A percentile compares a stretch with the other conserved stretches of the same genome.
Evolutionary conservation across 192 early-diverging fungal species (phyloP).

Genomic region (Coemansia sp.): DNA sequence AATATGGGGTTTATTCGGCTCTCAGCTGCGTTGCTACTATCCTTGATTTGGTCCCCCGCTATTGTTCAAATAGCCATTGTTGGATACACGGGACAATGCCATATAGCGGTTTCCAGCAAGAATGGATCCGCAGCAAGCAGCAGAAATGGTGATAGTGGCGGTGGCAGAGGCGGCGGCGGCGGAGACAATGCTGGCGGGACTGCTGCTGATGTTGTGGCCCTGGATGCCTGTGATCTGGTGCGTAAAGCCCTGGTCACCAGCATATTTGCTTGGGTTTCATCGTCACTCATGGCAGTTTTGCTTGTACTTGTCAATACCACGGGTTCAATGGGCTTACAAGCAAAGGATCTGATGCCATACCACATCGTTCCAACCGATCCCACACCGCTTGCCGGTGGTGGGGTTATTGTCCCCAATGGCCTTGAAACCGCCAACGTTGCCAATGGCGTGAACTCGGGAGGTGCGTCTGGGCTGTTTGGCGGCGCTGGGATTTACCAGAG

Average conservation of each 20-base stretch:
- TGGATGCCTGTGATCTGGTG: conserved; percentile 27
- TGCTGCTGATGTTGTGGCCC: conserved; percentile 8
- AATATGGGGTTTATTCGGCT: conserved; percentile 42
- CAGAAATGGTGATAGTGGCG: conserved; percentile 9
- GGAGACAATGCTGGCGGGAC: background rate
- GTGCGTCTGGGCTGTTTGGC: background rate
- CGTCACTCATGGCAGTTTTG: conserved; percentile 27
- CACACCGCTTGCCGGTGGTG: background rate
- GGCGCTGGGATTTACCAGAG: background rate
- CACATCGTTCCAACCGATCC: conserved; percentile 4
- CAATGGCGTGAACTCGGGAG: background rate
- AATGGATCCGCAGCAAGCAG: background rate
- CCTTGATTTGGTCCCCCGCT: conserved; percentile 27
- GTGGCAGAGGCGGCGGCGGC: background rate
- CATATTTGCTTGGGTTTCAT: conserved; percentile 27
- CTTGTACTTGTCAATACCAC: conserved; percentile 38
- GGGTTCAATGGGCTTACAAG: background rate
- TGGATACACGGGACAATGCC: conserved; percentile 35
- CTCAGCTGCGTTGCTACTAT: conserved; percentile 14
- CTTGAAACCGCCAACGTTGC: background rate
- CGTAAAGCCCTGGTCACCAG: conserved; percentile 32
- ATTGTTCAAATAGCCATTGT: conserved; percentile 34
- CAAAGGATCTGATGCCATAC: background rate
- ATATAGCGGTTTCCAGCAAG: background rate
- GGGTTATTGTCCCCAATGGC: background rate